Evolutionary conservation across 352 stramenopile species (phyloP), one percentile per base, ranked within the genome.

Genomic region (Phytophthora ramorum): DNA sequence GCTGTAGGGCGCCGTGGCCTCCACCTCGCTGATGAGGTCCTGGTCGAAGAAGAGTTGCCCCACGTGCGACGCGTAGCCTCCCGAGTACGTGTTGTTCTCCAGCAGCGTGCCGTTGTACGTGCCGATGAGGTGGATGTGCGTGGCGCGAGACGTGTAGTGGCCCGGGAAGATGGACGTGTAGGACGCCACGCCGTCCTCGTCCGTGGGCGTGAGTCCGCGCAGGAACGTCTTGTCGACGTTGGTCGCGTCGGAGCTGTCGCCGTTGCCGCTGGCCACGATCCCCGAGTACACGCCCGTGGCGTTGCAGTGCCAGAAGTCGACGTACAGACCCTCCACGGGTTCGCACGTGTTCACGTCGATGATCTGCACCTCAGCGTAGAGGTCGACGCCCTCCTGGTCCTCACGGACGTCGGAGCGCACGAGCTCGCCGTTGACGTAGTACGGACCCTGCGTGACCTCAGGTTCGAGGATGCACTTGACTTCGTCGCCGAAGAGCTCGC

Each of bases 241-340:
- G 50, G 50, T 51, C 7, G 30, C 19, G 28, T 66, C 58, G 7
- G 26, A 54, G 41, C 30, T 62, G 53, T 73, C 59, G 16, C 53
- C 58, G 43, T 73, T 73, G 22, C 59, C 58, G 35, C 59, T 55
- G 34, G 53, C 48, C 37, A 69, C 47, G 51, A 73, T 65, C n/a
- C 66, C 66, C 7, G 66, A 69, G 53, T 69, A 69, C 30, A 69
- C 59, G 34, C 53, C 66, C 22, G 59, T 69, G 53, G 59, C 19
- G 66, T 69, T 73, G 66, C 59, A 66, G 48, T 73, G 58, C 66
- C 66, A 73, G 60, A 66, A 66, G 59, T 73, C 53, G 22, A 73
- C n/a, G 43, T 57, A 66, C 19, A 73, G 53, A 26, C 37, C 44
- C 47, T 65, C 13, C 9, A 73, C 66, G 9, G 53, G 58, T n/a